Percentiles rank a stretch among this genome's conserved stretches.
Conservation (phyloP, 768 basidiomycete species). For the Pleurotus ostreatus region DNA sequence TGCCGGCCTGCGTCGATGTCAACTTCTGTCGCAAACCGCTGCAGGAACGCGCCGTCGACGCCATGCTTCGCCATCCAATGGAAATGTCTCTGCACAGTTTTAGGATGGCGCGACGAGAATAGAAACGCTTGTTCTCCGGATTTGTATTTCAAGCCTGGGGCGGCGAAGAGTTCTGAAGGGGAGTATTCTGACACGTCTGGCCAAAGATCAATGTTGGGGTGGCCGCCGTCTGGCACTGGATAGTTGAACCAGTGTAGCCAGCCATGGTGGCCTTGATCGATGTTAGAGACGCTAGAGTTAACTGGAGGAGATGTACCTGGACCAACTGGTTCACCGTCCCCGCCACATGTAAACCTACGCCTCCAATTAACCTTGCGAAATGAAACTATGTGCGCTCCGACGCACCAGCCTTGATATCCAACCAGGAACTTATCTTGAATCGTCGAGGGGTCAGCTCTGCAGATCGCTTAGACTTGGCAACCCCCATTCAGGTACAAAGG, state of each 20-base stretch:
- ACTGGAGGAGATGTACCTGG: conserved; percentile 36
- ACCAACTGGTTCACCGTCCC: conserved; percentile 64
- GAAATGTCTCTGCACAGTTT: conserved; percentile 74
- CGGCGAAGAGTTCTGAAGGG: conserved; percentile 65
- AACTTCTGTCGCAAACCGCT: conserved; percentile 70
- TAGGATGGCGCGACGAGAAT: conserved; percentile 75
- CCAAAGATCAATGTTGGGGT: conserved; percentile 74
- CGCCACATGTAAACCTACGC: conserved; percentile 66
- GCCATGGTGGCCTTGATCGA: conserved; percentile 60
- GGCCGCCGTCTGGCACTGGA: conserved; percentile 67
- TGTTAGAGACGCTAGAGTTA: not conserved
- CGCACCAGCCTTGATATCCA: conserved; percentile 85
- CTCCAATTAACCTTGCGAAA: not conserved
- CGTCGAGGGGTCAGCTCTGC: conserved; percentile 66
- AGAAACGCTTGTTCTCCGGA: conserved; percentile 60
- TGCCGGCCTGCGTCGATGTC: conserved; percentile 51
- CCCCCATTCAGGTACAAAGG: not conserved
- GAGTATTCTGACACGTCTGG: conserved; percentile 73
- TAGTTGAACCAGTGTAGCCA: conserved; percentile 83
- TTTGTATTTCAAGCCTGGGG: conserved; percentile 58
- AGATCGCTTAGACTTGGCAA: conserved; percentile 1
- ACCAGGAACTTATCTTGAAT: conserved; percentile 84
- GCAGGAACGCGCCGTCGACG: conserved; percentile 78
- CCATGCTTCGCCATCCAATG: conserved; percentile 82
- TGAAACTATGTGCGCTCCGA: not conserved